Conservation (phyloP, 2,329 filamentous ascomycete species). For the Verticillium nubilum region DNA sequence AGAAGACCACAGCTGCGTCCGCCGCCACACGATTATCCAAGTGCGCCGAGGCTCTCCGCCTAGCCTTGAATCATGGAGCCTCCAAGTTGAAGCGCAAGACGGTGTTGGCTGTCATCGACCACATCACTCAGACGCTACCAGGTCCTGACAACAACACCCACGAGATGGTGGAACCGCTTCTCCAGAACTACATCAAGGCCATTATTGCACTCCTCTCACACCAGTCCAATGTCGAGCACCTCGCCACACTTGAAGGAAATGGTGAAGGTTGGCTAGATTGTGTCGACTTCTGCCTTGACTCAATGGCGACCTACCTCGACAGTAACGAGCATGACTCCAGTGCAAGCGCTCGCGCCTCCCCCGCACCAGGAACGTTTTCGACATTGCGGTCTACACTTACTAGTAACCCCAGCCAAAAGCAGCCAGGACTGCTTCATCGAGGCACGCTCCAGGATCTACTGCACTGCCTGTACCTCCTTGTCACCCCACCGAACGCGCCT, state of each 20-base stretch:
- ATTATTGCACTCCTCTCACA: conserved; percentile 66
- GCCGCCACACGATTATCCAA: conserved; percentile 55
- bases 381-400: not conserved
- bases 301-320: conserved; percentile 49
- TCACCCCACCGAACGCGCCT: conserved; percentile 63
- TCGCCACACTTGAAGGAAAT: conserved; percentile 42
- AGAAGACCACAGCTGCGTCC: conserved; percentile 42
- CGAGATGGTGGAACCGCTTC: conserved; percentile 62
- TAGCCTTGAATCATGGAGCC: conserved; percentile 65
- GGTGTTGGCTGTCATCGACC: conserved; percentile 70
- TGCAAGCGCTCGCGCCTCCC: conserved; percentile 37
- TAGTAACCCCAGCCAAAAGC: conserved; percentile 5
- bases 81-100: conserved; percentile 69
- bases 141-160: conserved; percentile 54
- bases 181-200: conserved; percentile 73
- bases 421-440: conserved; percentile 16
- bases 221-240: conserved; percentile 73
- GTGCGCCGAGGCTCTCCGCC: conserved; percentile 66
- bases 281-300: conserved; percentile 64
- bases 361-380: conserved; percentile 30
- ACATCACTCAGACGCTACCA: conserved; percentile 71
- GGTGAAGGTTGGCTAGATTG: conserved; percentile 62
- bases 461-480: conserved; percentile 59
- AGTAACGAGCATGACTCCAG: conserved; percentile 25
- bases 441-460: conserved; percentile 45